phyloP scores from a whole-genome alignment of 1,284 basidiomycete species.

The Ceratobasidium sp. region DNA sequence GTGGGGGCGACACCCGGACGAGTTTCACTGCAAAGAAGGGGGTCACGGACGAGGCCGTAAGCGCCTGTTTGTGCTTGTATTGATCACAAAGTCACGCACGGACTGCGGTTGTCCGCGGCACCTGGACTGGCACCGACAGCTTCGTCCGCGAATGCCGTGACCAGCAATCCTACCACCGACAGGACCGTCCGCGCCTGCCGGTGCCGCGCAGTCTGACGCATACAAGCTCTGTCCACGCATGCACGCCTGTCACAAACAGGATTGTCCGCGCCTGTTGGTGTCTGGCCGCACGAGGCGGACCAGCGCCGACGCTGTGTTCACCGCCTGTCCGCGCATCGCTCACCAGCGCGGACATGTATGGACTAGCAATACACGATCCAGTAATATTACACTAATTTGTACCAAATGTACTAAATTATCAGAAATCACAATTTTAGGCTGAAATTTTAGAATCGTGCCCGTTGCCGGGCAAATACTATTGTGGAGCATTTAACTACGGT shows the following conservation, averaged over 20 bases:
- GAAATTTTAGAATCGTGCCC: too few relatives aligned
- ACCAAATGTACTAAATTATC: too few relatives aligned
- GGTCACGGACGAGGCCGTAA: background rate
- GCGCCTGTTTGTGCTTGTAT: background rate
- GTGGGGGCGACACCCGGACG: too few relatives aligned
- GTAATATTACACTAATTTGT: too few relatives aligned
- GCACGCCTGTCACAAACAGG: background rate
- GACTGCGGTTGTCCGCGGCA: background rate
- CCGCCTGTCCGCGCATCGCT: background rate
- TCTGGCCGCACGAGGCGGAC: background rate
- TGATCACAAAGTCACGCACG: background rate
- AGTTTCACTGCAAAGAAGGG: slow-evolving; percentile 1
- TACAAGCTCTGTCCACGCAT: background rate
- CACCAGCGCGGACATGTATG: background rate
- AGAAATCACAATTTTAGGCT: too few relatives aligned
- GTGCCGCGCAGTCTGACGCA: background rate
- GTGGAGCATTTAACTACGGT: too few relatives aligned
- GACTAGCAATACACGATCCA: too few relatives aligned
- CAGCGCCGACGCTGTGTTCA: too few relatives aligned
- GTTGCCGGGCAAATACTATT: too few relatives aligned
- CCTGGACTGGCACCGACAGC: background rate
- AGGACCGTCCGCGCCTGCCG: background rate
- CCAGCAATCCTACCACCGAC: background rate
- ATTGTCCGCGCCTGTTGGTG: background rate
- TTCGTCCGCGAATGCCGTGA: background rate